Evolutionary conservation across 2,329 filamentous ascomycete genomes (phyloP), one percentile per base, ranked within the genome.

Genomic region (Cyphellophora attinorum): DNA sequence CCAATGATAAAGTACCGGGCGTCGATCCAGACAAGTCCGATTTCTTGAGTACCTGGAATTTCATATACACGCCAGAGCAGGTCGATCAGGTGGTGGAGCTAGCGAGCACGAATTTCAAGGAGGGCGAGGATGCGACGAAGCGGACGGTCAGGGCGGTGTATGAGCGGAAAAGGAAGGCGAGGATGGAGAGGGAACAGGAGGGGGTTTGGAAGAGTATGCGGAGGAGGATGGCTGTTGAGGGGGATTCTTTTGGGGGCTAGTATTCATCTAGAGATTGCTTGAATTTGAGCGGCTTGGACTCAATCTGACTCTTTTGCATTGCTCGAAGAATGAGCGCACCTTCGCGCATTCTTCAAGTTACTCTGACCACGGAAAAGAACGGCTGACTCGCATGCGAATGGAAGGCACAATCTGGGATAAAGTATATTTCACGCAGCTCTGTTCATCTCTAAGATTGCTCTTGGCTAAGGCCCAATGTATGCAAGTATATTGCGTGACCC

Each of bases 41-140:
- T 40, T 96, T 86, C 59, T 76, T 96, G 65, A 85, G 78, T 47
- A 98, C 91, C 0, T 98, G 91, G 91, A 98, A 98, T 55, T 96
- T 96, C 55, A 79, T 95, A 18, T 98, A 96, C 57, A 93, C 83
- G 2, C 80, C 86, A 0, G 79, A 91, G 38, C 81, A 98, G 57
- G 78, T 98, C 34, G 88, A 96, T 48, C 74, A 75, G 16, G 85
- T 93, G 1, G 81, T 94, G 2, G 69, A 72, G 4, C 70, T 98
- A 17, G 88, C 91, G 1, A 71, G 76, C 36, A 85, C 85, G 8
- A 98, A 98, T 58, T 98, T 85, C 48, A 68, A 74, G 5, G 85
- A 93, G 55, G 86, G 89, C 1, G 74, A 74, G 32, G 81, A 84
- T 37, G 77, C 83, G 58, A 84, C 91, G 13, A 78, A 75, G 44